Percentiles rank a stretch among this genome's conserved stretches.
Conservation (phyloP, 2,329 filamentous ascomycete genomes). For the Dactylellina cionopaga region DNA sequence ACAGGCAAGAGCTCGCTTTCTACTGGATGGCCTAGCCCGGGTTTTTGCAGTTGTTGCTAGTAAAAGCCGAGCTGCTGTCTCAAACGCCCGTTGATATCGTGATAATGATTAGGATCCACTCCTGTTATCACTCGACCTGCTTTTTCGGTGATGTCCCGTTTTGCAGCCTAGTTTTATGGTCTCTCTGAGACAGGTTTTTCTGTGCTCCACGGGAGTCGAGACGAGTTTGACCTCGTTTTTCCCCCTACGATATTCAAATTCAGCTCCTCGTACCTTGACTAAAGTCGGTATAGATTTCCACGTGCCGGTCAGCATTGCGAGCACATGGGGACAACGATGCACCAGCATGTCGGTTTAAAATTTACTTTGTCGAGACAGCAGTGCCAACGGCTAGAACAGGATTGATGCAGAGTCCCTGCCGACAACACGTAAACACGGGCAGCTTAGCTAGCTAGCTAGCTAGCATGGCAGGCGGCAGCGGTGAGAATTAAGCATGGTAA, state of each 20-base stretch:
- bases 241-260: neutral
- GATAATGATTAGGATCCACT: constrained; percentile 18
- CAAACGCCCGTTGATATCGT: constrained; percentile 31
- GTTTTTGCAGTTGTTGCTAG: neutral
- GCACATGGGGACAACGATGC: neutral
- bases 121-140: constrained; percentile 28
- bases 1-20: constrained; percentile 16
- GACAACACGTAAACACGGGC: too few relatives aligned
- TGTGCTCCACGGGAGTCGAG: constrained; percentile 20
- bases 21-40: neutral
- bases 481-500: too few relatives aligned
- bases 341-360: too few relatives aligned
- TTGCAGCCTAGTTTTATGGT: constrained; percentile 40
- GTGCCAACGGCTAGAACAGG: constrained; percentile 14
- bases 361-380: neutral
- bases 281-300: constrained; percentile 33
- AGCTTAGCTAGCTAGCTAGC: too few relatives aligned
- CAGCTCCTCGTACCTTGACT: neutral
- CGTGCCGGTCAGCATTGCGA: constrained; percentile 1
- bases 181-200: neutral
- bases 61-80: constrained; percentile 10
- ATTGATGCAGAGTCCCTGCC: neutral
- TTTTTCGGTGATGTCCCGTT: constrained; percentile 31
- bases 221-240: too few relatives aligned
- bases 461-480: too few relatives aligned